Evolutionary conservation across 1,284 basidiomycete species (phyloP).

Genomic region (Hymenochaete sp.): DNA sequence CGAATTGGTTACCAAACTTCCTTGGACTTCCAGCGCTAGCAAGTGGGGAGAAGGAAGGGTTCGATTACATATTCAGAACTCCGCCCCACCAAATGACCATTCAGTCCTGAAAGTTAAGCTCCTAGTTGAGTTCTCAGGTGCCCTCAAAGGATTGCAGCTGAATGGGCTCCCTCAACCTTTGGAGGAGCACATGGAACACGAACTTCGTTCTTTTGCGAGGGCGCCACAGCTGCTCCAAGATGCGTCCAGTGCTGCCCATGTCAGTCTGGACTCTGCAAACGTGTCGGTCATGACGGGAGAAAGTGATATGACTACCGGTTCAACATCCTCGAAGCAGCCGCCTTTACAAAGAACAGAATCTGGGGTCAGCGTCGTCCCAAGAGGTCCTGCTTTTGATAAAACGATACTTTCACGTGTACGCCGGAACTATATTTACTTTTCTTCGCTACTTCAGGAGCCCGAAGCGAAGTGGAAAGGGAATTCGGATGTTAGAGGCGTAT

Average conservation of each 20-base stretch:
- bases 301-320: slow-evolving; percentile 23
- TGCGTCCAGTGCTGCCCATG: slow-evolving; percentile 56
- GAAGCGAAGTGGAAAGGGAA: slow-evolving; percentile 95
- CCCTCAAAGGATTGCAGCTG: slow-evolving; percentile 64
- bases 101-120: slow-evolving; percentile 73
- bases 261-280: slow-evolving; percentile 56
- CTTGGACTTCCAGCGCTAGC: slow-evolving; percentile 64
- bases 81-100: slow-evolving; percentile 61
- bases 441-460: slow-evolving; percentile 93
- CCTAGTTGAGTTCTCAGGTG: slow-evolving; percentile 75
- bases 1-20: slow-evolving; percentile 61
- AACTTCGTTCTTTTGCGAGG: slow-evolving; percentile 47
- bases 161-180: slow-evolving; percentile 76
- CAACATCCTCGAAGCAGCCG: slow-evolving; percentile 26
- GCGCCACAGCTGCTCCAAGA: slow-evolving; percentile 58
- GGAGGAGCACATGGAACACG: slow-evolving; percentile 54
- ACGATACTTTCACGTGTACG: slow-evolving; percentile 77
- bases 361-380: slow-evolving; percentile 27
- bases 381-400: slow-evolving; percentile 62
- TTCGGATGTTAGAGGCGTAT: slow-evolving; percentile 82
- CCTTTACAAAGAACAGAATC: slow-evolving; percentile 25
- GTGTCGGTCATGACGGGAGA: slow-evolving; percentile 33
- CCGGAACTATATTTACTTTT: slow-evolving; percentile 97
- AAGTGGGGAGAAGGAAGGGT: slow-evolving; percentile 35
- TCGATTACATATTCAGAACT: slow-evolving; percentile 63